Conservation (phyloP, 805 yeast species). For the Lachancea waltii region DNA sequence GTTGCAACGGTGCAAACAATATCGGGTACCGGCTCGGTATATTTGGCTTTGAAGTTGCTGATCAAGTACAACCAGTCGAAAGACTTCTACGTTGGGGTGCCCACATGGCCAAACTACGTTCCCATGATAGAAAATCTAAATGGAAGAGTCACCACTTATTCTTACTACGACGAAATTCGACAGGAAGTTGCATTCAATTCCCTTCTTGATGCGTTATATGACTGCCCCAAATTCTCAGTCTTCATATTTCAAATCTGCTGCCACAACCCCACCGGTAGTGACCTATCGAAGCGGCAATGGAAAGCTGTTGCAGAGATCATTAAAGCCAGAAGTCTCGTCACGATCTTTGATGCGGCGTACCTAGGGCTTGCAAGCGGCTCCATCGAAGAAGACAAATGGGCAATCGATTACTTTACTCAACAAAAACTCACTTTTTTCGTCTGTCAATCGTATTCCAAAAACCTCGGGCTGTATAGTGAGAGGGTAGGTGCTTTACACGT, state of each 20-base stretch:
- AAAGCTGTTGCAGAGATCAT: slow-evolving; percentile 54
- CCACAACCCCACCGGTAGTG: slow-evolving; percentile 87
- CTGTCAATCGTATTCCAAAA: slow-evolving; percentile 80
- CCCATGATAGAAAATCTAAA: neutral
- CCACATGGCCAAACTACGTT: neutral
- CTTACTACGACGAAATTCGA: neutral
- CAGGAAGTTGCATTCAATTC: neutral
- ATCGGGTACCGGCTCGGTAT: slow-evolving; percentile 9
- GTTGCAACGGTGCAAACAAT: too few species aligned
- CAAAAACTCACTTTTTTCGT: slow-evolving; percentile 24
- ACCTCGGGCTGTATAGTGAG: slow-evolving; percentile 83
- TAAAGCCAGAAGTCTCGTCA: slow-evolving; percentile 50
- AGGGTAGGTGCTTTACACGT: slow-evolving; percentile 57
- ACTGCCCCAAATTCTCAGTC: slow-evolving; percentile 12
- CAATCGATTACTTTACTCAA: slow-evolving; percentile 39
- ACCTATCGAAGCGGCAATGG: slow-evolving; percentile 70
- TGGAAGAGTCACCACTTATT: neutral
- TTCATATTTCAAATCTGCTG: slow-evolving; percentile 73
- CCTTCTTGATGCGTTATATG: slow-evolving; percentile 3
- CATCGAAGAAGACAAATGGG: slow-evolving; percentile 57
- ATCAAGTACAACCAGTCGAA: slow-evolving; percentile 2
- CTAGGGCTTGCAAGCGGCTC: slow-evolving; percentile 81
- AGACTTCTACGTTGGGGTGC: neutral
- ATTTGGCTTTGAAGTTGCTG: slow-evolving; percentile 6
- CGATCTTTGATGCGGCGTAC: slow-evolving; percentile 78